A percentile compares a stretch with the other conserved stretches of the same genome.
Conservation (phyloP, 495 filamentous ascomycete species). For the Aspergillus heteromorphus region DNA sequence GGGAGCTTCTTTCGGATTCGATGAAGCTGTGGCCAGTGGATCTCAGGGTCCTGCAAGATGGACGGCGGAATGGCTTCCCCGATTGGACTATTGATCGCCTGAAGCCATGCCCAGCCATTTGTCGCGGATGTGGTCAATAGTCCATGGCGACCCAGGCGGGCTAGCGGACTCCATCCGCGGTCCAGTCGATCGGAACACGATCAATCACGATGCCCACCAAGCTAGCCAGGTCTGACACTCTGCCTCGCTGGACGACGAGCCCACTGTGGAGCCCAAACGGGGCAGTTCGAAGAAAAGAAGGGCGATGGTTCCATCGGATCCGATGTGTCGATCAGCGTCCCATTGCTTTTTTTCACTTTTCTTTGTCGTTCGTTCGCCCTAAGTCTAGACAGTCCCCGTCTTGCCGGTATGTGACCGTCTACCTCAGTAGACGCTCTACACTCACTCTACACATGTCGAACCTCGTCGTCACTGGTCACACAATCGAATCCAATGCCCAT, state of each 20-base stretch:
- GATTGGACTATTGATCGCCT: constrained; percentile 4
- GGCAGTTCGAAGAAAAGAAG: background rate
- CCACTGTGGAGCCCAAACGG: background rate
- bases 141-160: background rate
- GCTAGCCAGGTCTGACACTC: background rate
- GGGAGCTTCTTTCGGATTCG: background rate
- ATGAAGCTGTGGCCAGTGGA: background rate
- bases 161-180: background rate
- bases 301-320: background rate
- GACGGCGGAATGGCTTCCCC: background rate
- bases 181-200: background rate
- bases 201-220: background rate
- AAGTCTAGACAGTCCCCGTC: background rate
- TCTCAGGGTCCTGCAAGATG: background rate
- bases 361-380: background rate
- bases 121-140: background rate
- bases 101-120: constrained; percentile 1
- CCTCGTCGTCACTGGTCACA: background rate
- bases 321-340: background rate
- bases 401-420: no score
- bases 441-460: background rate
- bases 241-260: background rate
- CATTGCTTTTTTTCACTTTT: background rate
- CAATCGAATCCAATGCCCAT: background rate
- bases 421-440: no score